Evolutionary conservation across 1,284 basidiomycete species (phyloP).

Genomic region (Puccinia coronata): DNA sequence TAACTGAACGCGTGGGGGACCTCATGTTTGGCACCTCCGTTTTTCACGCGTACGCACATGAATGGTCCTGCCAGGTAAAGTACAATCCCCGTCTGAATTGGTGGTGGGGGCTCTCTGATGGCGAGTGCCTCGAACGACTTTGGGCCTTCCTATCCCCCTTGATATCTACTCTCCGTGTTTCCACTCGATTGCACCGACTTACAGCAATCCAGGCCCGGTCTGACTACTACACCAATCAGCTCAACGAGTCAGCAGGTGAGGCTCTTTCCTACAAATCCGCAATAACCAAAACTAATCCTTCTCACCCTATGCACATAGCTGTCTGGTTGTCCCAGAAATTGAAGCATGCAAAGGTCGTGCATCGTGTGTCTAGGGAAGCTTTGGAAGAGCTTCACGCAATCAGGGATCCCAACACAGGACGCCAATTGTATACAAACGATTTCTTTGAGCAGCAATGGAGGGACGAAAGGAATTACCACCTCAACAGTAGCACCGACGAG

Average conservation of each 20-base stretch:
- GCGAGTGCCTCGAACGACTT: not conserved
- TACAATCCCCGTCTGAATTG: conserved; percentile 4
- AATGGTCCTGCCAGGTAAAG: conserved; percentile 20
- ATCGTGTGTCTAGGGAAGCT: not conserved
- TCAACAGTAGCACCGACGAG: not conserved
- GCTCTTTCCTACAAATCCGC: too few species aligned
- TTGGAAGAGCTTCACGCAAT: not conserved
- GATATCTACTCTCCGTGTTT: not conserved
- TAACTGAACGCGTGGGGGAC: not conserved
- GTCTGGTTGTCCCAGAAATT: not conserved
- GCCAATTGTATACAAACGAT: not conserved
- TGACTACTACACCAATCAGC: not conserved
- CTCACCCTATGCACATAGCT: too few species aligned
- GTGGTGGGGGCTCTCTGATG: not conserved
- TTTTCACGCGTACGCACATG: not conserved
- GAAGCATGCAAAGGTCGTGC: not conserved
- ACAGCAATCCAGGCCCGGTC: not conserved
- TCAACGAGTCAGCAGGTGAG: not conserved
- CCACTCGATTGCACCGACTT: not conserved
- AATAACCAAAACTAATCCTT: too few species aligned
- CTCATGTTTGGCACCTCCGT: not conserved
- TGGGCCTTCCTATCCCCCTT: not conserved
- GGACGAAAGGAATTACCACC: not conserved
- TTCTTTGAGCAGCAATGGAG: not conserved
- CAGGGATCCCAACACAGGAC: not conserved